These are phyloP conservation scores for Lolium perenne DNA, from an alignment of 176 grass and related monocot species.

Conservation along the genomic window DNA sequence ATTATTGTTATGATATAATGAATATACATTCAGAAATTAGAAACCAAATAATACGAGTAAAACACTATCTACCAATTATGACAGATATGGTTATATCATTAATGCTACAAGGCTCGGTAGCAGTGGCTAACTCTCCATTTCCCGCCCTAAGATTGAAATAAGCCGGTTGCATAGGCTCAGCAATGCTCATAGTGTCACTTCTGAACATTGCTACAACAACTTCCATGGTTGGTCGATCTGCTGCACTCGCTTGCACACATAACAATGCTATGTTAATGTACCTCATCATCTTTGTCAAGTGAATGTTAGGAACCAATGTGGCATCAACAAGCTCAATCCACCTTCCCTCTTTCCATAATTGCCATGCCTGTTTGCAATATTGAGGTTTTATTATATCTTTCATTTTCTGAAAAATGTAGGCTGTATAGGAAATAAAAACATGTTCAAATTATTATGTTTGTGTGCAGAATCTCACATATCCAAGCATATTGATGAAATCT, in stretches of 20 bases:
- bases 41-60: not conserved
- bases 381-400: too few species aligned
- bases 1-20: too few species aligned
- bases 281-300: not conserved
- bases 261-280: not conserved
- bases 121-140: not conserved
- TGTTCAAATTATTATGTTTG: too few species aligned
- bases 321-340: too few species aligned
- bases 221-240: not conserved
- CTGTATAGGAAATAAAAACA: too few species aligned
- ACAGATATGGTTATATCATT: not conserved
- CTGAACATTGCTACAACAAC: not conserved
- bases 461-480: too few species aligned
- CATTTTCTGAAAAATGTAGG: too few species aligned
- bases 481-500: too few species aligned
- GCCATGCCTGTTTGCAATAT: too few species aligned
- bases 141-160: not conserved
- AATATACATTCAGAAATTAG: not conserved
- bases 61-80: not conserved
- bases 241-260: constrained; percentile 4
- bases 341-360: too few species aligned
- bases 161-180: not conserved
- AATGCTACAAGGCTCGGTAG: not conserved
- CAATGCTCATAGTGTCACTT: not conserved
- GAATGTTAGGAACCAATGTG: not conserved